phyloP scores from a whole-genome alignment of 83 land plant genomes.

The Picea abies region DNA sequence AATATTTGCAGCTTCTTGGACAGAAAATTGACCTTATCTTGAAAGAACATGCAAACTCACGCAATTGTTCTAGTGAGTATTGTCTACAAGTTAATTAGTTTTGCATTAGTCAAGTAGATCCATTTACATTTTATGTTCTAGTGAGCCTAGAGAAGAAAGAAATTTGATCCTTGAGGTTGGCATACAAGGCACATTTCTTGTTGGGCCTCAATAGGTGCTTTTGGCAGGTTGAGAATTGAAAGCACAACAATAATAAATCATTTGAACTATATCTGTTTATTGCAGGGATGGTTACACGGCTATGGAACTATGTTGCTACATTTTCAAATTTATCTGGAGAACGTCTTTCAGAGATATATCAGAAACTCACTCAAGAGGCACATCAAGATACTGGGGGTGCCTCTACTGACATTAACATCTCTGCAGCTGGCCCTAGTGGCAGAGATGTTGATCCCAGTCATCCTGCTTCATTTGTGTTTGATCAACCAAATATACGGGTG shows the following conservation, averaged over 20 bases:
- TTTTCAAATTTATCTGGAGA: slow-evolving; percentile 92
- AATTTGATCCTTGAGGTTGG: too few relatives aligned
- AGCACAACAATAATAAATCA: too few relatives aligned
- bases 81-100: not conserved
- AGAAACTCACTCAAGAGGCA: slow-evolving; percentile 78
- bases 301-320: slow-evolving; percentile 97
- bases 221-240: too few relatives aligned
- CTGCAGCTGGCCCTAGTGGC: slow-evolving; percentile 41
- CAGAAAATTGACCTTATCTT: slow-evolving; percentile 83
- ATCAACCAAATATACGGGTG: slow-evolving; percentile 20
- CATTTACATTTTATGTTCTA: too few relatives aligned
- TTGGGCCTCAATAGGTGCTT: too few relatives aligned
- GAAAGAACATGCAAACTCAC: slow-evolving; percentile 58
- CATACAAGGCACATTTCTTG: too few relatives aligned
- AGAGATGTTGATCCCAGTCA: slow-evolving; percentile 49
- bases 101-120: too few relatives aligned
- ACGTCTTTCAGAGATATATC: slow-evolving; percentile 76
- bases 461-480: slow-evolving; percentile 10
- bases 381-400: slow-evolving; percentile 51
- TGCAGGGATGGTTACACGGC: slow-evolving; percentile 86
- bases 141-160: too few relatives aligned
- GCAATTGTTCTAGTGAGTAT: slow-evolving; percentile 80
- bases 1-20: slow-evolving; percentile 87
- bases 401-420: slow-evolving; percentile 46
- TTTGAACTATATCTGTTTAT: not conserved